phyloP scores from a whole-genome alignment of 257 asterid species.

The Linderniella brevidens region DNA sequence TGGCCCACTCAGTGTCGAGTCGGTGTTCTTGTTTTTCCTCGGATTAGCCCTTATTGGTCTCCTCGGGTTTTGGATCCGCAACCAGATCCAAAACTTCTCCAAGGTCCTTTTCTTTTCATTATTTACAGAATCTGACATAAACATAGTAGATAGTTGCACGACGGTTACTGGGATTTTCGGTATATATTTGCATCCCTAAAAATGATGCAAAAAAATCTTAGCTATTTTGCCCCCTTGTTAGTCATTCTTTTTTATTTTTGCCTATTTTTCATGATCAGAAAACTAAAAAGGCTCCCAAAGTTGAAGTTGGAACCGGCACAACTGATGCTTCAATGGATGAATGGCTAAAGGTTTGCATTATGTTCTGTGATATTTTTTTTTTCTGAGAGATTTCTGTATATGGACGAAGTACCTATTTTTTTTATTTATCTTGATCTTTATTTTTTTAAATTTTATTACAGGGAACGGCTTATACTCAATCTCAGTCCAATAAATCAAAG shows the following conservation, averaged over 20 bases:
- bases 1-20: conserved; percentile 72
- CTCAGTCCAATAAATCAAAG: no score
- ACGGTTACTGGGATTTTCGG: no score
- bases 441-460: no score
- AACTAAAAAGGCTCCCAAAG: conserved; percentile 84
- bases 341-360: conserved; percentile 65
- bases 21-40: conserved; percentile 83
- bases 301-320: conserved; percentile 91
- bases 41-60: conserved; percentile 55
- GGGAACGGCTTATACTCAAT: no score
- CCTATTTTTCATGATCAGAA: conserved; percentile 26
- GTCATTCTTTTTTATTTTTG: background rate
- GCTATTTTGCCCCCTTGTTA: background rate
- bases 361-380: no score
- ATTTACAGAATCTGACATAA: no score
- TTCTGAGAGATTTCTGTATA: no score
- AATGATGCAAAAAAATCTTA: no score
- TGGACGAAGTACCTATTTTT: no score
- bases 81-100: conserved; percentile 52
- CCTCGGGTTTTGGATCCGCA: conserved; percentile 49
- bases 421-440: no score
- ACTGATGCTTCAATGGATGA: conserved; percentile 82
- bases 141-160: no score
- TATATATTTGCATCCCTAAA: no score
- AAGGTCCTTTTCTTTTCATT: conserved; percentile 32